phyloP scores from a whole-genome alignment of 768 basidiomycete genomes.

The Boletus vermiculosoides region DNA sequence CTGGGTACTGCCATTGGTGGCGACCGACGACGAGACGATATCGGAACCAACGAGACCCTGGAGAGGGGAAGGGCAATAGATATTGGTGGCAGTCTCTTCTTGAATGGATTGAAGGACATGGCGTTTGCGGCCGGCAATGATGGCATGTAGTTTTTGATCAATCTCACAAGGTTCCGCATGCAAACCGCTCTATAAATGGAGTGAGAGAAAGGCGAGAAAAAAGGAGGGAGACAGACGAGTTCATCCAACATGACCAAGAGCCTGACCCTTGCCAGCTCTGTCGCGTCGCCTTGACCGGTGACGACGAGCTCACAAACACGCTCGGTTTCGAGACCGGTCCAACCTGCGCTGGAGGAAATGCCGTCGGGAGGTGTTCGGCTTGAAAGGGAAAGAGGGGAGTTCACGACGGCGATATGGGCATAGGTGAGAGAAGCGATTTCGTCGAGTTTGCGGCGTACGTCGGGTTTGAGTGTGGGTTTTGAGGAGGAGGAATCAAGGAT shows the following conservation, averaged over 20 bases:
- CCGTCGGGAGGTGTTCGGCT: conserved; percentile 76
- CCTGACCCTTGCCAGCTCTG: conserved; percentile 87
- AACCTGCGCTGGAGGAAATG: conserved; percentile 72
- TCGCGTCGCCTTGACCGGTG: conserved; percentile 84
- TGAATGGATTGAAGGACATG: conserved; percentile 86
- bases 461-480: conserved; percentile 75
- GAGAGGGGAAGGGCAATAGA: conserved; percentile 89
- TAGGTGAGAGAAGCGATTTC: conserved; percentile 91
- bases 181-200: conserved; percentile 67
- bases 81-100: conserved; percentile 96
- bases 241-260: conserved; percentile 94
- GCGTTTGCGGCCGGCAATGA: conserved; percentile 89
- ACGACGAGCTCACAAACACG: conserved; percentile 91
- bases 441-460: conserved; percentile 83
- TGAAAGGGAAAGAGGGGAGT: conserved; percentile 72
- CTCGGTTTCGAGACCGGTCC: conserved; percentile 92
- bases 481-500: conserved; percentile 84
- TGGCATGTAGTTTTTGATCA: conserved; percentile 90
- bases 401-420: conserved; percentile 92
- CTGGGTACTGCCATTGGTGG: conserved; percentile 34
- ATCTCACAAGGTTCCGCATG: conserved; percentile 92
- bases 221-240: conserved; percentile 56
- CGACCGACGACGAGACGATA: conserved; percentile 41
- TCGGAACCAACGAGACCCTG: conserved; percentile 82
- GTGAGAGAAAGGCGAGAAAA: not conserved